Evolutionary conservation across 805 yeast species (phyloP).

Genomic region (Nakazawaea anatomiae): DNA sequence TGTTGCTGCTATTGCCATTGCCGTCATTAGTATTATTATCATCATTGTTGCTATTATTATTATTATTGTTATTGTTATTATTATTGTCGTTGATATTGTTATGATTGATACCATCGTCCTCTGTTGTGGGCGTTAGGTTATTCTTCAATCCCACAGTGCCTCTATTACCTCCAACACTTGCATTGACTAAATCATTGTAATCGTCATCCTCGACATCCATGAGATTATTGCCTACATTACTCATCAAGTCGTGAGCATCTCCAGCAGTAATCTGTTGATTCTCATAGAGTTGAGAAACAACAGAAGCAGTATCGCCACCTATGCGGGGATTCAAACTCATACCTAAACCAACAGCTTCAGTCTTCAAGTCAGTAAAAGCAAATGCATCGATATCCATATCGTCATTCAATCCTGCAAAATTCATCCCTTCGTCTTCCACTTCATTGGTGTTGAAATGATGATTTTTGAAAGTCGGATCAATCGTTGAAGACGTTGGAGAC

Average conservation of each 20-base stretch:
- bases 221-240: background rate
- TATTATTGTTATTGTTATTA: conserved; percentile 7
- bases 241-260: background rate
- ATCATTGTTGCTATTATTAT: conserved; percentile 8
- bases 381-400: conserved; percentile 8
- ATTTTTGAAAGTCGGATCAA: background rate
- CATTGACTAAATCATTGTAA: conserved; percentile 1
- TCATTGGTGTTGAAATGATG: background rate
- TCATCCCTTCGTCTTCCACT: background rate
- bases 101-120: background rate
- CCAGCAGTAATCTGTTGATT: background rate
- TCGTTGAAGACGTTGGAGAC: conserved; percentile 1
- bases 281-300: background rate
- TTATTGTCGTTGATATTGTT: background rate
- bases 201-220: no score
- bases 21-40: conserved; percentile 8
- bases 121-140: background rate
- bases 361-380: conserved; percentile 4
- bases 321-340: background rate
- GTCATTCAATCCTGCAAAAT: background rate
- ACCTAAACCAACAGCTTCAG: background rate
- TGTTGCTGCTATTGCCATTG: conserved; percentile 13
- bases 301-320: background rate
- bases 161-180: conserved; percentile 5
- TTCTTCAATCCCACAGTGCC: background rate